phyloP scores from a whole-genome alignment of 179 eudicot genomes.

The Spergularia azorica region DNA sequence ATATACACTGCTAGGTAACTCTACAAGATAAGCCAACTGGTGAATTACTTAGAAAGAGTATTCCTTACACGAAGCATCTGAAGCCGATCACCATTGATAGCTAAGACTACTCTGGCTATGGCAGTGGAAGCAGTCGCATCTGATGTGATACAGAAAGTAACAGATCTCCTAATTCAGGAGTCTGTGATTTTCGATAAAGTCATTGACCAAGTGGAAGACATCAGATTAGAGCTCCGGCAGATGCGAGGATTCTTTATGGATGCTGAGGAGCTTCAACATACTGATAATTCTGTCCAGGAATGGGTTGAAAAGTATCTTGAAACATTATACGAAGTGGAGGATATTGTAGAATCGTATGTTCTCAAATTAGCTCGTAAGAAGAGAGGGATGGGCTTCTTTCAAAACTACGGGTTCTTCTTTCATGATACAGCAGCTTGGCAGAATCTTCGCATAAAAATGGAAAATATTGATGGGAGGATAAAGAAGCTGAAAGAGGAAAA shows the following conservation, averaged over 20 bases:
- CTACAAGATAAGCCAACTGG: too few relatives aligned
- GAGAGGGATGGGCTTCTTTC: slow-evolving; percentile 19
- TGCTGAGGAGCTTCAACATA: slow-evolving; percentile 16
- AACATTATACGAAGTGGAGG: slow-evolving; percentile 32
- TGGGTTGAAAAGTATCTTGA: slow-evolving; percentile 23
- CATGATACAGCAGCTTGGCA: slow-evolving; percentile 29
- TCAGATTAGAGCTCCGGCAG: slow-evolving; percentile 23
- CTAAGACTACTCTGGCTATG: slow-evolving; percentile 20
- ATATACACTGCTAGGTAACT: too few relatives aligned
- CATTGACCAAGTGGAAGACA: slow-evolving; percentile 25
- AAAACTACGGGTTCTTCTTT: slow-evolving; percentile 27
- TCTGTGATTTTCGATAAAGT: slow-evolving; percentile 18
- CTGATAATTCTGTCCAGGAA: not conserved
- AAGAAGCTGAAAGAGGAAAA: not conserved
- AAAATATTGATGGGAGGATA: slow-evolving; percentile 6
- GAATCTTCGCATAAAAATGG: slow-evolving; percentile 28
- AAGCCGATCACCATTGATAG: not conserved
- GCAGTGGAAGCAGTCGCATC: slow-evolving; percentile 34
- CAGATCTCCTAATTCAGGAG: slow-evolving; percentile 27
- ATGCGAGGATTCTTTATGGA: slow-evolving; percentile 27
- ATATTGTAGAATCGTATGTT: slow-evolving; percentile 34
- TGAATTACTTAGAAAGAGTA: too few relatives aligned
- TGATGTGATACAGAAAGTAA: slow-evolving; percentile 36
- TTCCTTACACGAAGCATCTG: too few relatives aligned
- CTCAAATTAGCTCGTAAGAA: slow-evolving; percentile 26